phyloP scores from a whole-genome alignment of 345 rosid genomes.

The Lagerstroemia speciosa region DNA sequence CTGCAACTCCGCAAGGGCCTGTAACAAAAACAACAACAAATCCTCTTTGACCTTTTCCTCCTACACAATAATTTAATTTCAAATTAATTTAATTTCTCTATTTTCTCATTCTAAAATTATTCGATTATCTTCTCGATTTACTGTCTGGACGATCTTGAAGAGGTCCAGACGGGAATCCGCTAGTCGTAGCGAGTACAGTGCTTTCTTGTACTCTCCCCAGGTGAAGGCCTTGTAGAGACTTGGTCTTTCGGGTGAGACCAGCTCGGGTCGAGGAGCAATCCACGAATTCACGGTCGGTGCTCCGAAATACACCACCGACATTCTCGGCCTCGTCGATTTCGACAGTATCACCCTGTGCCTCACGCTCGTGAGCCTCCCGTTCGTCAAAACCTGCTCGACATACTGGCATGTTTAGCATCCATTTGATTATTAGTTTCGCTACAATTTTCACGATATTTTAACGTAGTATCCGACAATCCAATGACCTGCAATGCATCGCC shows the following conservation, averaged over 20 bases:
- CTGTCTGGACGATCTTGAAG: slow-evolving; percentile 30
- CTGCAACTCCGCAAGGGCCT: too few species aligned
- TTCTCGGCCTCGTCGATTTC: slow-evolving; percentile 45
- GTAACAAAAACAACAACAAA: too few species aligned
- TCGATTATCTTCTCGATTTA: too few species aligned
- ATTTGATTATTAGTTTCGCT: too few species aligned
- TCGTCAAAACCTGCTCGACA: slow-evolving; percentile 59
- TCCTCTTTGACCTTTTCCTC: too few species aligned
- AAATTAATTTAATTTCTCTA: too few species aligned
- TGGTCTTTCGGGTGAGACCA: slow-evolving; percentile 48
- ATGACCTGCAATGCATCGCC: slow-evolving; percentile 85
- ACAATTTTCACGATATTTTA: too few species aligned
- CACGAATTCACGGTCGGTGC: slow-evolving; percentile 61
- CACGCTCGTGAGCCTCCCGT: slow-evolving; percentile 77
- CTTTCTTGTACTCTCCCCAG: slow-evolving; percentile 82
- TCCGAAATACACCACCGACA: slow-evolving; percentile 81
- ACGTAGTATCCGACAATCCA: too few species aligned
- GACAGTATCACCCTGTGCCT: slow-evolving; percentile 63
- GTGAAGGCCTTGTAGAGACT: slow-evolving; percentile 50
- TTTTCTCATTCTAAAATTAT: too few species aligned
- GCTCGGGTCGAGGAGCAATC: slow-evolving; percentile 46
- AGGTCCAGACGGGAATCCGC: slow-evolving; percentile 58
- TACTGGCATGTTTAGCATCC: too few species aligned
- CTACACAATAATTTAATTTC: too few species aligned
- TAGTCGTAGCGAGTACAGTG: slow-evolving; percentile 57